phyloP scores from a whole-genome alignment of 2,329 filamentous ascomycete species.

The Fusarium phyllophilum region DNA sequence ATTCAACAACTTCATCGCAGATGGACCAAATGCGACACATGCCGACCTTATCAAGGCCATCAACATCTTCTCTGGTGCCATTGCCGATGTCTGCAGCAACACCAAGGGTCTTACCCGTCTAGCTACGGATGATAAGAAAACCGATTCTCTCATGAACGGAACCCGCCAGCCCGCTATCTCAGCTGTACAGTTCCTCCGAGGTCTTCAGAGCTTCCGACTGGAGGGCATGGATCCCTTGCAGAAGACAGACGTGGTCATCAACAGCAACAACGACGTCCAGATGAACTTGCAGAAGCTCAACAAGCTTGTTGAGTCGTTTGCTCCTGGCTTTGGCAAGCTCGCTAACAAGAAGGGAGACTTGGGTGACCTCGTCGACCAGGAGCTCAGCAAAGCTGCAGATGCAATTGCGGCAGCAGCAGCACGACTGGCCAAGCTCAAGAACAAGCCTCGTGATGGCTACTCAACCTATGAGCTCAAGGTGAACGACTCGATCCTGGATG shows the following conservation, averaged over 20 bases:
- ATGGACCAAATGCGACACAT: slow-evolving; percentile 90
- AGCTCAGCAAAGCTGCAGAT: slow-evolving; percentile 92
- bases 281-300: slow-evolving; percentile 93
- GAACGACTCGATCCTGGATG: slow-evolving; percentile 93
- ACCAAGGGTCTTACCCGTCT: slow-evolving; percentile 94
- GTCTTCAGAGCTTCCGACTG: slow-evolving; percentile 90
- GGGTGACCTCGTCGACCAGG: slow-evolving; percentile 90
- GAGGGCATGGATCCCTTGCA: slow-evolving; percentile 90
- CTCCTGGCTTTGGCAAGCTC: slow-evolving; percentile 86
- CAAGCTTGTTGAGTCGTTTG: slow-evolving; percentile 91
- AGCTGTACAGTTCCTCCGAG: slow-evolving; percentile 94
- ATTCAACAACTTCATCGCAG: slow-evolving; percentile 98
- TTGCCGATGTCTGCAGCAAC: slow-evolving; percentile 94
- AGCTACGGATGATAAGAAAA: slow-evolving; percentile 94
- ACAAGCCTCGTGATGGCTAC: slow-evolving; percentile 95
- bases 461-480: slow-evolving; percentile 97
- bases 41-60: slow-evolving; percentile 93
- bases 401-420: slow-evolving; percentile 93
- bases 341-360: slow-evolving; percentile 83
- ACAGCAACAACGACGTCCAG: slow-evolving; percentile 95
- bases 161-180: slow-evolving; percentile 86
- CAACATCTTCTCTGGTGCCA: slow-evolving; percentile 87
- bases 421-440: slow-evolving; percentile 89
- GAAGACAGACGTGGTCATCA: slow-evolving; percentile 97
- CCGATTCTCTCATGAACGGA: slow-evolving; percentile 83